Evolutionary conservation across 164 flowering plant genomes (phyloP).

Genomic region (Euptelea pleiosperma): DNA sequence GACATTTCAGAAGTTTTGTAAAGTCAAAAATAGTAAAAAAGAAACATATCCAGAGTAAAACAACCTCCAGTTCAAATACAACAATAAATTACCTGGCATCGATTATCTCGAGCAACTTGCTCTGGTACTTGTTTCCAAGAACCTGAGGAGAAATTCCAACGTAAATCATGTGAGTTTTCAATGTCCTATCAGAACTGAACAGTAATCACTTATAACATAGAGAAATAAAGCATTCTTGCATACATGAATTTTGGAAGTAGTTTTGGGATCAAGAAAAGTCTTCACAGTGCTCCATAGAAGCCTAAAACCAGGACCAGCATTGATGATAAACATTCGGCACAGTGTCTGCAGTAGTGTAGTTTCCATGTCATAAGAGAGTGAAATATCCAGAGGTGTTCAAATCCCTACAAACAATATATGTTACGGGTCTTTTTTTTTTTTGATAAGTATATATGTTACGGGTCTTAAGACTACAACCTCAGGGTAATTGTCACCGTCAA

Average conservation of each 20-base stretch:
- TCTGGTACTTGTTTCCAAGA: conserved; percentile 77
- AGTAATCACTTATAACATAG: background rate
- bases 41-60: background rate
- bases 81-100: conserved; percentile 59
- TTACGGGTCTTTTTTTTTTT: background rate
- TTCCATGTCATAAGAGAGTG: conserved; percentile 6
- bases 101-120: conserved; percentile 77
- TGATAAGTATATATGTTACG: no score
- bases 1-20: conserved; percentile 5
- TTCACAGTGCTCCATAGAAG: conserved; percentile 91
- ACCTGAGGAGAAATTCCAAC: conserved; percentile 40
- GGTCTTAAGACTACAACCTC: conserved; percentile 42
- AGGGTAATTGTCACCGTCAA: conserved; percentile 90
- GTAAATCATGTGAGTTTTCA: background rate
- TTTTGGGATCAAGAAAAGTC: conserved; percentile 84
- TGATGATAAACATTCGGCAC: conserved; percentile 82
- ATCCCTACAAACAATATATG: background rate
- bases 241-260: conserved; percentile 92
- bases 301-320: conserved; percentile 96
- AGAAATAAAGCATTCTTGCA: conserved; percentile 13
- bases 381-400: background rate
- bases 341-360: conserved; percentile 61
- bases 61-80: background rate
- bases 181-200: background rate
- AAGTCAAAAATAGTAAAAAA: background rate